A percentile compares a stretch with the other conserved stretches of the same genome.
These are phyloP conservation scores for Pleomassaria siparia DNA, from an alignment of 2,329 filamentous ascomycete species.

Conservation along the genomic window DNA sequence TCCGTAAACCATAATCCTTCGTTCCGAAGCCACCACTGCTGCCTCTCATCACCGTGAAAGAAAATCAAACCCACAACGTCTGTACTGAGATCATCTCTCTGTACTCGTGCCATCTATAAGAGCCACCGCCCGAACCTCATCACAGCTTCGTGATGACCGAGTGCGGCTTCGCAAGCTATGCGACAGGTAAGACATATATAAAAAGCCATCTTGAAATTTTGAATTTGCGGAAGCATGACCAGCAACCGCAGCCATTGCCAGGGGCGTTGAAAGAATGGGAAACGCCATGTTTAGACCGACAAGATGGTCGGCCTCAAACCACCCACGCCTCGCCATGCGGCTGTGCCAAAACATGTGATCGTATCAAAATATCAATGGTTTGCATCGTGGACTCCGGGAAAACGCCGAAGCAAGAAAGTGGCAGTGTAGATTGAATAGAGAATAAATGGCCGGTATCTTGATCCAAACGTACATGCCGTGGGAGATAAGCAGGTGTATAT, in stretches of 20 bases:
- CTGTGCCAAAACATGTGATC: neutral
- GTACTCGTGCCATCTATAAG: neutral
- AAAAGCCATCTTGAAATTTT: neutral
- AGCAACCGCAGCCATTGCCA: neutral
- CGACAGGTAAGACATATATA: neutral
- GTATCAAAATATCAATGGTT: neutral
- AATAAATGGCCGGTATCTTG: neutral
- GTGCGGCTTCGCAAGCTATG: neutral
- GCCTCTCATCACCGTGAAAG: neutral
- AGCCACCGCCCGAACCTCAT: neutral
- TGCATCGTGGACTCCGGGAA: neutral
- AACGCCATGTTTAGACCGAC: neutral
- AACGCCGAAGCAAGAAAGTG: neutral
- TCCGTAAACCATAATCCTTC: too few species aligned
- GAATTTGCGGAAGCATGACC: too few species aligned
- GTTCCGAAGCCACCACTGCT: neutral
- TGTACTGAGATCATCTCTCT: neutral
- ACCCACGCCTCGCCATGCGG: constrained; percentile 1
- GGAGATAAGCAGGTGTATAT: neutral
- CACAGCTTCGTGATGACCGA: neutral
- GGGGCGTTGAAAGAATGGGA: neutral
- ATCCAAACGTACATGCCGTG: neutral
- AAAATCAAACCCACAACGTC: neutral
- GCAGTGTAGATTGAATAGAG: neutral
- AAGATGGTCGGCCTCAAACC: neutral